A percentile compares a stretch with the other conserved stretches of the same genome.
Evolutionary conservation across 2,329 filamentous ascomycete genomes (phyloP).

Genomic region (Fusarium austroafricanum): DNA sequence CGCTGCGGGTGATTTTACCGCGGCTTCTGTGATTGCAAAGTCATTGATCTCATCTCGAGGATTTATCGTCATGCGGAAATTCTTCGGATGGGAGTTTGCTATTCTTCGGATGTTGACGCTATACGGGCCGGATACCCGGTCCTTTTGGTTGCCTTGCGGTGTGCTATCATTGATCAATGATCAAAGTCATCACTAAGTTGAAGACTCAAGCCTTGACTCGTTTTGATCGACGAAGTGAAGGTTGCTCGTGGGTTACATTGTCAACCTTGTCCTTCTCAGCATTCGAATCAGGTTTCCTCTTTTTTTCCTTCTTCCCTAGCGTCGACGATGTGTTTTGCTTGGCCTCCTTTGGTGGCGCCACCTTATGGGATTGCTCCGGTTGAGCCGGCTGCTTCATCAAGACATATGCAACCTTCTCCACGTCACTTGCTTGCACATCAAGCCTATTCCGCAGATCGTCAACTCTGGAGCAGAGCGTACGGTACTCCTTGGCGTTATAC

Average conservation of each 20-base stretch:
- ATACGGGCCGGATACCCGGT: constrained; percentile 41
- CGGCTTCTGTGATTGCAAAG: constrained; percentile 13
- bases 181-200: too few relatives aligned
- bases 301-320: constrained; percentile 23
- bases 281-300: constrained; percentile 38
- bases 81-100: constrained; percentile 40
- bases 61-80: constrained; percentile 34
- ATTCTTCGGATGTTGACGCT: constrained; percentile 43
- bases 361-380: constrained; percentile 10
- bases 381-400: constrained; percentile 61
- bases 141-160: constrained; percentile 6
- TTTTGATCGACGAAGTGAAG: constrained; percentile 43
- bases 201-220: constrained; percentile 32
- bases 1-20: constrained; percentile 6
- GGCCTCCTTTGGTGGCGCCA: constrained; percentile 7
- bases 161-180: not conserved
- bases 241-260: constrained; percentile 28
- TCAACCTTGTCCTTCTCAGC: constrained; percentile 8
- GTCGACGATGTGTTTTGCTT: constrained; percentile 17
- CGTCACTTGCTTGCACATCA: constrained; percentile 67
- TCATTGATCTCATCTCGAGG: constrained; percentile 16
- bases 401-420: constrained; percentile 79
- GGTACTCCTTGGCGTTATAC: constrained; percentile 78
- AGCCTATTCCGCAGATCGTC: constrained; percentile 60
- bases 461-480: constrained; percentile 60